A percentile compares a stretch with the other conserved stretches of the same genome.
Conservation (phyloP, 352 stramenopile genomes). For the Phytophthora pini region DNA sequence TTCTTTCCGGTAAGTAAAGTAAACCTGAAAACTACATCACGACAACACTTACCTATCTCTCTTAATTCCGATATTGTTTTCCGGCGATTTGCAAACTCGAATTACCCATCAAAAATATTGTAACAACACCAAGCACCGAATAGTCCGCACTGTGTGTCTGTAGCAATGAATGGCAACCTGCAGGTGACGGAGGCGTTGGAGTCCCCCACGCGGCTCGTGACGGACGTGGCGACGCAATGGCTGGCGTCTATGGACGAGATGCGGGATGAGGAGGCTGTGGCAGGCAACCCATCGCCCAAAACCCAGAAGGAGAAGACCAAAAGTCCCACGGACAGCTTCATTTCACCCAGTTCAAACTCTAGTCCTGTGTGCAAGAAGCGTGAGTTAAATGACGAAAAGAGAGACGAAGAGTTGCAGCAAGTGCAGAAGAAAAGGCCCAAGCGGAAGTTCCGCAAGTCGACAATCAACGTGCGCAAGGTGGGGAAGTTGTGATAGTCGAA, state of each 20-base stretch:
- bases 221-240: conserved; percentile 33
- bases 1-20: not conserved
- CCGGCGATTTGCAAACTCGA: conserved; percentile 8
- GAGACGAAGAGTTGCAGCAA: not conserved
- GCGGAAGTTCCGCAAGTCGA: conserved; percentile 40
- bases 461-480: conserved; percentile 41
- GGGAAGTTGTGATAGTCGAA: not conserved
- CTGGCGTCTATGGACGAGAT: conserved; percentile 34
- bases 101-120: conserved; percentile 27
- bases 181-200: conserved; percentile 23
- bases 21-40: not conserved
- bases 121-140: conserved; percentile 16
- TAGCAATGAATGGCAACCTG: conserved; percentile 13
- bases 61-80: conserved; percentile 16
- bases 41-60: not conserved
- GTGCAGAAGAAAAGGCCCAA: conserved; percentile 27
- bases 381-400: not conserved
- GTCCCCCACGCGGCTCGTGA: conserved; percentile 34
- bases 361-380: conserved; percentile 22
- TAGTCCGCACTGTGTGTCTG: conserved; percentile 6
- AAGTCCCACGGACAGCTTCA: not conserved
- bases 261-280: conserved; percentile 20
- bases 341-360: conserved; percentile 11
- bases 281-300: not conserved
- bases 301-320: not conserved